Evolutionary conservation across 352 stramenopile genomes (phyloP).

Genomic region (Pythium myriotylum): DNA sequence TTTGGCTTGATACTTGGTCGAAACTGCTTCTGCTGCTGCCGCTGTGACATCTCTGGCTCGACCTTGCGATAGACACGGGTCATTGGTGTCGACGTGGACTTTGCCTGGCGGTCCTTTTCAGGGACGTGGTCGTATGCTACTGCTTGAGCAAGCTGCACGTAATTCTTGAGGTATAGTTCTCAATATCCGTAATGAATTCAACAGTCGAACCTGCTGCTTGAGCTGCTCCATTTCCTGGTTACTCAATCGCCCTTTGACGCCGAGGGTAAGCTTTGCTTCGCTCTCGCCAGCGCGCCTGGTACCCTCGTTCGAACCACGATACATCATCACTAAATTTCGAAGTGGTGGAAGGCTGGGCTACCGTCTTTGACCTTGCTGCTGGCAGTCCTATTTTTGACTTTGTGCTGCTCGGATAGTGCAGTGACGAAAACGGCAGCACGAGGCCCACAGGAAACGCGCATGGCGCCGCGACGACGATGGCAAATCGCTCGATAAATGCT

Average conservation of each 20-base stretch:
- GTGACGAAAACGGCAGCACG: too few species aligned
- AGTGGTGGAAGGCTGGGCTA: too few species aligned
- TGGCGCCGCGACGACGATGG: not conserved
- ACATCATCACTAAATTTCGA: not conserved
- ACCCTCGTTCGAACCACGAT: not conserved
- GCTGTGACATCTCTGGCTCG: constrained; percentile 14
- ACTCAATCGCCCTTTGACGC: constrained; percentile 53
- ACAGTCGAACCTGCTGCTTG: constrained; percentile 40
- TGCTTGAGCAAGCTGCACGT: constrained; percentile 50
- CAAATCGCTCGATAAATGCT: not conserved
- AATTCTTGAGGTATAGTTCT: too few species aligned
- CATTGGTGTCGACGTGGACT: constrained; percentile 45
- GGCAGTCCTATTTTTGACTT: too few species aligned
- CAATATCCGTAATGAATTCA: not conserved
- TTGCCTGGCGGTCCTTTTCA: constrained; percentile 26
- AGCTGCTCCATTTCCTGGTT: constrained; percentile 78
- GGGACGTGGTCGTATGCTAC: constrained; percentile 58
- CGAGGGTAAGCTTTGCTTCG: constrained; percentile 26
- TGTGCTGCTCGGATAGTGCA: too few species aligned
- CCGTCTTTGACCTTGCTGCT: too few species aligned
- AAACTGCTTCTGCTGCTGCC: constrained; percentile 13
- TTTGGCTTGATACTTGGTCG: constrained; percentile 55
- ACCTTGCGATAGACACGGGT: constrained; percentile 57
- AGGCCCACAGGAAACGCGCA: too few species aligned
- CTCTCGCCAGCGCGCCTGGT: not conserved